Base-by-base conservation (phyloP, 148 eudicot genomes). In the Rhododendron kiyosumense region DNA sequence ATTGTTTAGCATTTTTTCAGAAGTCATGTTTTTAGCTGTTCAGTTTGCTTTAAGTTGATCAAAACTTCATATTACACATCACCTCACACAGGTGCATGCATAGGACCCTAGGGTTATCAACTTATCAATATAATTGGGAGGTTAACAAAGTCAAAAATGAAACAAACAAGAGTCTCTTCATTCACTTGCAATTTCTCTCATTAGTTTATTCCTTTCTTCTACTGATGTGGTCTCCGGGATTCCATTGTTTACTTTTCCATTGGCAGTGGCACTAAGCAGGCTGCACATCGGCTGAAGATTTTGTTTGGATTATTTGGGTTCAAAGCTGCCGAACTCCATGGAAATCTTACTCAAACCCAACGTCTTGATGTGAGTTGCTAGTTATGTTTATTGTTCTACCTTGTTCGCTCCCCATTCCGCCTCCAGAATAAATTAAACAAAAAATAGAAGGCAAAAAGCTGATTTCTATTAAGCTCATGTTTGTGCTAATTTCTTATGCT, bases 231-330 rank as follows among this genome's bases (percentile, higher is more conserved):
- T 78, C 81, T 85, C 67, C 22, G 11, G 18, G 59, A 52, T 79
- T 80, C 49, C 41, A 78, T 38, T 71, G 74, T 63, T 74, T 86
- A n/a, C 73, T 22, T 75, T 85, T 82, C 79, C 78, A 78, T 88
- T 89, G 84, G 80, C 84, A 93, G 99, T 87, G 98, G 99, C 88
- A 95, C 96, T 18, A 94, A 93, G 91, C 91, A 87, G 73, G 98
- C 94, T 88, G 98, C 99, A 81, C 98, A 96, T 90, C 92, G 99
- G 91, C 77, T 96, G 89, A 96, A 93, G 90, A 96, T 96, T 84
- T 88, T 96, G 79, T 96, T 96, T 93, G 99, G 97, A 26, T 90
- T 97, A 91, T 92, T 88, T 82, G 99, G 98, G 83, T 89, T 94
- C 24, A 97, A 93, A 88, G 99, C 98, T 81, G 94, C 96, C 77